phyloP scores from a whole-genome alignment of 495 filamentous ascomycete genomes.

The Penicillium cosmopolitanum region DNA sequence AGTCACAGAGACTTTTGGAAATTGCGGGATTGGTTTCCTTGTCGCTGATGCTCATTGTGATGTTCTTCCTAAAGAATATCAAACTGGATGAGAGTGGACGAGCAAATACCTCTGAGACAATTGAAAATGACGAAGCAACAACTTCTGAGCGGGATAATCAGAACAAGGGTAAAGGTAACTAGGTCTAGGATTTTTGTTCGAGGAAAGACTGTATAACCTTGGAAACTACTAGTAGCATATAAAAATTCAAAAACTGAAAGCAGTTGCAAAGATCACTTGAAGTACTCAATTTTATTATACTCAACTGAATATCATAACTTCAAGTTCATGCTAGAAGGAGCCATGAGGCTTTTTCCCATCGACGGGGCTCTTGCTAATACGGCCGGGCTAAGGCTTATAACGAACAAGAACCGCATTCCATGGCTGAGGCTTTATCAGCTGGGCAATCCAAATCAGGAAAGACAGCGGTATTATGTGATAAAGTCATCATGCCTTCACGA shows the following conservation, averaged over 20 bases:
- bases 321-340: too few relatives aligned
- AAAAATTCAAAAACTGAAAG: neutral
- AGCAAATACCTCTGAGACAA: neutral
- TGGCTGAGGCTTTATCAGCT: too few relatives aligned
- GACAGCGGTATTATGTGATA: too few relatives aligned
- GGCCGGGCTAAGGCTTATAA: constrained; percentile 37
- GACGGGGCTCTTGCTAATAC: constrained; percentile 1
- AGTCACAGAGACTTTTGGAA: constrained; percentile 26
- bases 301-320: neutral
- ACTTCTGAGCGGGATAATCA: neutral
- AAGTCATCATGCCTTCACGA: too few relatives aligned
- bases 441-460: too few relatives aligned
- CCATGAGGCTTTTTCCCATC: neutral
- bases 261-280: too few relatives aligned
- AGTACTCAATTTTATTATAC: too few relatives aligned
- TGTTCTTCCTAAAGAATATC: constrained; percentile 29
- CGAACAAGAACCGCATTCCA: constrained; percentile 19
- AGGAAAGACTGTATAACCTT: too few relatives aligned
- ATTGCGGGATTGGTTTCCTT: constrained; percentile 23
- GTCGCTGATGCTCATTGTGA: constrained; percentile 28
- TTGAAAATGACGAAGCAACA: neutral
- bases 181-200: too few relatives aligned
- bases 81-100: constrained; percentile 18
- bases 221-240: neutral
- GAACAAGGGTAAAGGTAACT: too few relatives aligned